Evolutionary conservation across 805 yeast genomes (phyloP), one percentile per base, ranked within the genome.

Genomic region (Metschnikowia cerradonensis): DNA sequence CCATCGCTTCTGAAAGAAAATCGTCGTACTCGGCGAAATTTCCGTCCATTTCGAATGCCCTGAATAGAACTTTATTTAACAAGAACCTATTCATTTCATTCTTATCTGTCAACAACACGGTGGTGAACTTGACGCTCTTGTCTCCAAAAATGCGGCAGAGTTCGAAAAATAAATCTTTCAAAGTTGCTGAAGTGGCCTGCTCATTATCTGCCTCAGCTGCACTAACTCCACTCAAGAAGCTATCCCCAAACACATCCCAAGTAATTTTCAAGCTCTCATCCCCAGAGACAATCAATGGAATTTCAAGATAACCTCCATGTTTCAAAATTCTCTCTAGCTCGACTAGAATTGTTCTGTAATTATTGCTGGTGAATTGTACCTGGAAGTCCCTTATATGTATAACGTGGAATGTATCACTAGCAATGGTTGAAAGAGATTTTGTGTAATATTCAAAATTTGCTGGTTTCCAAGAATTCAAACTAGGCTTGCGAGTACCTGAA

Each of bases 241-340:
- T 34, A 17, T 44, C 40, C 20, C 40, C 40, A 8, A 44, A 44
- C 17, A 49, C 40, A 36, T 44, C 47, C 47, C 39, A 36, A 3
- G 47, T 23, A 13, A 19, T n/a, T 31, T 36, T 44, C 23, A 44
- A 36, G 14, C 39, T 20, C 13, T 45, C 54, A 13, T 35, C 43
- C 2, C 58, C 56, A 4, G 58, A 23, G 1, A 52, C 33, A 4
- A 57, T 32, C 47, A 56, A 33, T 4, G 75, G 74, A 10, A 68
- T 40, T 47, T 72, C 76, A 10, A 73, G 49, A 2, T 55, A 43
- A 2, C 78, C 78, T 1, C 70, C 76, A 5, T 48, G 53, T 49
- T 65, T 66, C 46, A 74, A 60, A 20, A 73, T 63, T 31, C 78
- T 58, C 50, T 67, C 51, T 47, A 72, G 71, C 49, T 74, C 73